Percentiles rank a stretch among this genome's conserved stretches.
phyloP scores from a whole-genome alignment of 306 rosid species.

The Medicago ruthenica region DNA sequence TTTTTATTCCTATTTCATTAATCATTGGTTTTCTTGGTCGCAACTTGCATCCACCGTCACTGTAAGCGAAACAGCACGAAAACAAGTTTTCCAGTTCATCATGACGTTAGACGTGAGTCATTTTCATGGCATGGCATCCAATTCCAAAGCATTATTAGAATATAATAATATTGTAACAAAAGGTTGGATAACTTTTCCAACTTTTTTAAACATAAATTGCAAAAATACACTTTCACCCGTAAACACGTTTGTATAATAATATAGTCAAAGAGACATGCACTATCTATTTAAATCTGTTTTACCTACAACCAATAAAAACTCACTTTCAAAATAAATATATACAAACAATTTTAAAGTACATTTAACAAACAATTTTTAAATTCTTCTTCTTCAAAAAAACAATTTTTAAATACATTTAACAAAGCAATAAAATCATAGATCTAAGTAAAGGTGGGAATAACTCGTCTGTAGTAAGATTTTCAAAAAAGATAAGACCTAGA shows the following conservation, averaged over 20 bases:
- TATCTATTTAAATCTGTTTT: too few relatives aligned
- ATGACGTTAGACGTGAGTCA: conserved; percentile 40
- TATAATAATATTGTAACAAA: neutral
- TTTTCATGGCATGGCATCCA: conserved; percentile 17
- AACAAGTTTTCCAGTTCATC: conserved; percentile 20
- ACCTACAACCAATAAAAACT: too few relatives aligned
- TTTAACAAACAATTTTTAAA: too few relatives aligned
- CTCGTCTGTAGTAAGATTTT: too few relatives aligned
- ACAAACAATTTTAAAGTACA: too few relatives aligned
- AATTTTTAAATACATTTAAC: too few relatives aligned
- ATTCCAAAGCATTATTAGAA: conserved; percentile 22
- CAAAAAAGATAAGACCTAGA: too few relatives aligned
- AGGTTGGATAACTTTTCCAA: neutral
- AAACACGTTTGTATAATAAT: neutral
- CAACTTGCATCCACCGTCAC: conserved; percentile 29
- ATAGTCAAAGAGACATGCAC: too few relatives aligned
- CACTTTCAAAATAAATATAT: too few relatives aligned
- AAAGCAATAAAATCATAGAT: too few relatives aligned
- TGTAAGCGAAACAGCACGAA: conserved; percentile 20
- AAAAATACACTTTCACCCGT: neutral
- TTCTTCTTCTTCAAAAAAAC: too few relatives aligned
- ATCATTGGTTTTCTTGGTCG: neutral
- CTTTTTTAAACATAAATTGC: neutral
- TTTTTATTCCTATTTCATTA: neutral
- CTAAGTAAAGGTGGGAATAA: too few relatives aligned